These are phyloP conservation scores for Fusarium sp. DNA, from an alignment of 2,329 filamentous ascomycete genomes.

Conservation along the genomic window DNA sequence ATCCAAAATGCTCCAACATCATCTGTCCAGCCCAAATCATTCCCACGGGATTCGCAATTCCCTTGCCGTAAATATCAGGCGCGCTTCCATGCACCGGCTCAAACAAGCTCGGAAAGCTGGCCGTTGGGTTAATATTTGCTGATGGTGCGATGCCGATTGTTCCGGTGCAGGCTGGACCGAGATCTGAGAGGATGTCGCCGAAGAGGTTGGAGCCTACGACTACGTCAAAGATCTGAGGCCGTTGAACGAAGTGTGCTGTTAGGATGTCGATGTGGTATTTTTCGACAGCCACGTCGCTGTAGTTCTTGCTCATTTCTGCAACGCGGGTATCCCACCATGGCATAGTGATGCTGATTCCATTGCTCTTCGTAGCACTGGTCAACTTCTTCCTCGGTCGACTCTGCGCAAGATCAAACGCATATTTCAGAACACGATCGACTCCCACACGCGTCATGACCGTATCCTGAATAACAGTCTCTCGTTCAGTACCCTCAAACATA, in stretches of 20 bases:
- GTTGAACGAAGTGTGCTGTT: conserved; percentile 72
- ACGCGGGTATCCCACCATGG: conserved; percentile 76
- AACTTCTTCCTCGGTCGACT: conserved; percentile 69
- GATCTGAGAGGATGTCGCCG: conserved; percentile 77
- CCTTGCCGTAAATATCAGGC: conserved; percentile 78
- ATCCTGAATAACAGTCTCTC: conserved; percentile 72
- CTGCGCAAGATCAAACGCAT: conserved; percentile 72
- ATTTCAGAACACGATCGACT: conserved; percentile 71
- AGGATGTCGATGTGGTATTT: conserved; percentile 77
- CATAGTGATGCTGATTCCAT: conserved; percentile 75
- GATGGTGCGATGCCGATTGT: conserved; percentile 80
- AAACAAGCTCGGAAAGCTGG: conserved; percentile 66
- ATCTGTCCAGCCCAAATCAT: conserved; percentile 78
- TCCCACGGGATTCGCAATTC: conserved; percentile 79
- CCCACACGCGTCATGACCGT: conserved; percentile 71
- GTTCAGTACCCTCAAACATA: conserved; percentile 68
- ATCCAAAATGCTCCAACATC: conserved; percentile 57
- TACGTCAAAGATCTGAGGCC: conserved; percentile 70
- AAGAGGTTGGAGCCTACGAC: conserved; percentile 73
- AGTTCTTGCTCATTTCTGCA: conserved; percentile 64
- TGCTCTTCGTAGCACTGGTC: conserved; percentile 75
- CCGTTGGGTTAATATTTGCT: conserved; percentile 72
- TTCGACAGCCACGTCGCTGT: conserved; percentile 68
- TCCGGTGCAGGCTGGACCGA: conserved; percentile 76
- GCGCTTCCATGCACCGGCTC: conserved; percentile 78